Conservation (phyloP, 225 moss, liverwort and hornwort genomes). For the Climacium dendroides region DNA sequence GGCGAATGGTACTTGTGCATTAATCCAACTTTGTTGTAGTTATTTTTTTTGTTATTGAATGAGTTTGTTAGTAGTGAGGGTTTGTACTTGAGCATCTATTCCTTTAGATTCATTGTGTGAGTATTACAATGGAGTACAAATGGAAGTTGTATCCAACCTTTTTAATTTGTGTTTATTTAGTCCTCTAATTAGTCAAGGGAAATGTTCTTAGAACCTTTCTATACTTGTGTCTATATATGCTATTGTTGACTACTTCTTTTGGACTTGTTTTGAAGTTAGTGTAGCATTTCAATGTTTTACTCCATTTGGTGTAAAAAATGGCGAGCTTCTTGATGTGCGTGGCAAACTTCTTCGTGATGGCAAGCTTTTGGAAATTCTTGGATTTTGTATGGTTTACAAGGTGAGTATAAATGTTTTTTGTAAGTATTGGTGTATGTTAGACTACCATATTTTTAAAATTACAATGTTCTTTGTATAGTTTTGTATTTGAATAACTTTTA, state of each 20-base stretch:
- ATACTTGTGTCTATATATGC: background rate
- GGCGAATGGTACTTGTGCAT: no score
- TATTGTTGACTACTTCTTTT: no score
- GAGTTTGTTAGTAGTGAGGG: no score
- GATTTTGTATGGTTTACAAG: background rate
- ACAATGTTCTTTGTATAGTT: background rate
- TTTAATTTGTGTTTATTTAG: no score
- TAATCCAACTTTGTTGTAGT: no score
- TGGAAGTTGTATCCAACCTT: no score
- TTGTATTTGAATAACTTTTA: background rate
- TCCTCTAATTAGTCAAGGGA: no score
- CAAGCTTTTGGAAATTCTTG: background rate
- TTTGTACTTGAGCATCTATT: no score
- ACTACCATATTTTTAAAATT: background rate
- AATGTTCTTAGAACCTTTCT: accelerated
- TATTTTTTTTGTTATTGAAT: no score
- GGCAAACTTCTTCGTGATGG: background rate
- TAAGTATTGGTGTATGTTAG: background rate
- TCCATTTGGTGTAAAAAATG: background rate
- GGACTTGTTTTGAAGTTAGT: no score
- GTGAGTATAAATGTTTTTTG: background rate
- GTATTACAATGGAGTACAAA: no score
- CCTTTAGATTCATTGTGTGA: no score
- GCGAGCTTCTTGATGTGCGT: background rate
- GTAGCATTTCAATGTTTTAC: accelerated